phyloP scores from a whole-genome alignment of 306 rosid species.

The Acmispon strigosus region DNA sequence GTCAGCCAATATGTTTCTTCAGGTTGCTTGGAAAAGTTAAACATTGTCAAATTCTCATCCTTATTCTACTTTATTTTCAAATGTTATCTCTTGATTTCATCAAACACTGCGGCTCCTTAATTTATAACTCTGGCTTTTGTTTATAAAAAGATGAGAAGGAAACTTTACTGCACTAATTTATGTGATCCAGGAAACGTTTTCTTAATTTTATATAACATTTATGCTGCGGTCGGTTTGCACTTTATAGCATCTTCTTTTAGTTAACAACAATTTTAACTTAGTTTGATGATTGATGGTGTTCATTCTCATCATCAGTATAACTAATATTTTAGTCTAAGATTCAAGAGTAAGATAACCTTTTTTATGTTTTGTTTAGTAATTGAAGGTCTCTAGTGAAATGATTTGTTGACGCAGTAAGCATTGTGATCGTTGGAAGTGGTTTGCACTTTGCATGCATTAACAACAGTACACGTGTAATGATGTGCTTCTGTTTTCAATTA shows the following conservation, averaged over 20 bases:
- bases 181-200: conserved; percentile 4
- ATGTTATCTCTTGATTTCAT: conserved; percentile 8
- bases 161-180: conserved; percentile 16
- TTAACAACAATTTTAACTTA: background rate
- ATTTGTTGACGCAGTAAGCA: background rate
- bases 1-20: conserved; percentile 27
- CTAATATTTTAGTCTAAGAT: background rate
- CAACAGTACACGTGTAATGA: background rate
- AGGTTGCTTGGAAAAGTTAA: conserved; percentile 33
- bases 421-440: background rate
- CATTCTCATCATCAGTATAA: background rate
- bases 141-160: conserved; percentile 26
- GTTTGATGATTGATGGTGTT: background rate
- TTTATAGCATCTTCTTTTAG: background rate
- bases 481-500: background rate
- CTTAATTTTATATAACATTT: background rate
- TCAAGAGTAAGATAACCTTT: background rate
- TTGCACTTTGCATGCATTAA: background rate
- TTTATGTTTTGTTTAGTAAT: background rate
- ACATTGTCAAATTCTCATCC: conserved; percentile 22
- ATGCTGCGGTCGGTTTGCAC: background rate
- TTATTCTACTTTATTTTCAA: conserved; percentile 17
- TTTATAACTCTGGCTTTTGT: conserved; percentile 21
- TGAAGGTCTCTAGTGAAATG: background rate
- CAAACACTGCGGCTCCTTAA: background rate